Base-by-base conservation (phyloP, 495 filamentous ascomycete species). In the Letharia lupina region DNA sequence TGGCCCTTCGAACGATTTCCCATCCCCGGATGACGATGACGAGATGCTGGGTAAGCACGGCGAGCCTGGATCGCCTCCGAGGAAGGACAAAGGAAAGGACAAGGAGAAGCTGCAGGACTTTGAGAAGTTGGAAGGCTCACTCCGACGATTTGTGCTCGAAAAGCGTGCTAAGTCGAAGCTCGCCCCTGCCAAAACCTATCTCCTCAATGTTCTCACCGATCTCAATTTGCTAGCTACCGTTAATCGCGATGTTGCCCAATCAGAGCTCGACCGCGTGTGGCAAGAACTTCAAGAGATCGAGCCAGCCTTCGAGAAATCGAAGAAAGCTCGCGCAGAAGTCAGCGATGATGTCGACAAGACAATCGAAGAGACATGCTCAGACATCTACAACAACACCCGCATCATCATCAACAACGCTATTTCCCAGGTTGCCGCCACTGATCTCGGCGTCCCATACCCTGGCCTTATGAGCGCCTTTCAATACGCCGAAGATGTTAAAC, bases 101-200 rank as follows among this genome's bases (percentile, higher is more conserved):
- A 87, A 85, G 73, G 89, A 95, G 75, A 92, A 93, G 75, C 77
- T 90, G 20, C 84, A 87, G 60, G 93, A 98, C 67, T 98, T 98
- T 68, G 86, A 92, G 69, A 86, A 88, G 44, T 82, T 98, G 12
- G 94, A 98, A 76, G 82, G 89, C 65, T 91, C 93, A 42, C 76
- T 98, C 63, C 84, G 95, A 60, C 87, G 91, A 62, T 98, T 98
- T 72, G 94, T 98, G 44, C 86, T 98, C 58, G 94, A 98, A 72
- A 97, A 96, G 78, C 86, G 94, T 59, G 91, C 94, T 40, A 85
- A 91, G 20, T 97, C 93, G 16, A 98, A 98, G 77, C 83, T 98
- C 69, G 94, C 94, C 18, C 94, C 94, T 31, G 94, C 94, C 3
- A 93, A 90, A 76, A 97, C 93, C 7, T 98, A 98, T 71, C 86